Percentiles rank a stretch among this genome's conserved stretches.
phyloP scores from a whole-genome alignment of 1,284 basidiomycete species.

The Amylostereum areolatum region DNA sequence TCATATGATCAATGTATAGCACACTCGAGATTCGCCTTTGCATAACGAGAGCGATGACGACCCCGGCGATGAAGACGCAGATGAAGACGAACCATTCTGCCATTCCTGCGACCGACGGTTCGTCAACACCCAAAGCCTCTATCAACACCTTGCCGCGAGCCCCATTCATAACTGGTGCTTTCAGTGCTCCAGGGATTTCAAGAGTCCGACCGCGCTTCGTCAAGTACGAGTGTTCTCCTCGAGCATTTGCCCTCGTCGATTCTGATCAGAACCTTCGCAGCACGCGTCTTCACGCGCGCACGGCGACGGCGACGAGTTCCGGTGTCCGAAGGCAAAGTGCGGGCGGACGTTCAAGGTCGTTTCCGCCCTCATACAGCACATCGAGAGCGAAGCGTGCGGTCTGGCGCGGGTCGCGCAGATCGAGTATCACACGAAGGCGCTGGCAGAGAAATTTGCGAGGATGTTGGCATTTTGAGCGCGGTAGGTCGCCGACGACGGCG shows the following conservation, averaged over 20 bases:
- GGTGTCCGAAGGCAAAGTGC: slow-evolving; percentile 46
- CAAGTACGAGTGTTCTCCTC: slow-evolving; percentile 13
- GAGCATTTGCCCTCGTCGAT: background rate
- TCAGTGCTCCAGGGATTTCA: slow-evolving; percentile 22
- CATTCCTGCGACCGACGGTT: slow-evolving; percentile 10
- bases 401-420: slow-evolving; percentile 36
- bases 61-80: background rate
- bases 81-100: too few species aligned
- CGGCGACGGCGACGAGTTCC: slow-evolving; percentile 30
- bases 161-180: slow-evolving; percentile 21
- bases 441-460: slow-evolving; percentile 20
- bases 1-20: too few species aligned
- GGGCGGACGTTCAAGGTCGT: slow-evolving; percentile 33
- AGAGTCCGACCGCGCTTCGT: slow-evolving; percentile 7
- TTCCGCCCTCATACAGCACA: slow-evolving; percentile 45
- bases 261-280: slow-evolving; percentile 8
- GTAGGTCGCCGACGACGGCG: too few species aligned
- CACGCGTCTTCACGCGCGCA: slow-evolving; percentile 27
- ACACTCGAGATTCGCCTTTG: background rate
- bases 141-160: slow-evolving; percentile 18
- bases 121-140: slow-evolving; percentile 13
- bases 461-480: slow-evolving; percentile 2
- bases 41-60: background rate
- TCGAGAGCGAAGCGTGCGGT: slow-evolving; percentile 50
- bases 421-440: slow-evolving; percentile 26